Evolutionary conservation across 2,329 filamentous ascomycete species (phyloP), one percentile per base, ranked within the genome.

Genomic region (Xylaria sp.): DNA sequence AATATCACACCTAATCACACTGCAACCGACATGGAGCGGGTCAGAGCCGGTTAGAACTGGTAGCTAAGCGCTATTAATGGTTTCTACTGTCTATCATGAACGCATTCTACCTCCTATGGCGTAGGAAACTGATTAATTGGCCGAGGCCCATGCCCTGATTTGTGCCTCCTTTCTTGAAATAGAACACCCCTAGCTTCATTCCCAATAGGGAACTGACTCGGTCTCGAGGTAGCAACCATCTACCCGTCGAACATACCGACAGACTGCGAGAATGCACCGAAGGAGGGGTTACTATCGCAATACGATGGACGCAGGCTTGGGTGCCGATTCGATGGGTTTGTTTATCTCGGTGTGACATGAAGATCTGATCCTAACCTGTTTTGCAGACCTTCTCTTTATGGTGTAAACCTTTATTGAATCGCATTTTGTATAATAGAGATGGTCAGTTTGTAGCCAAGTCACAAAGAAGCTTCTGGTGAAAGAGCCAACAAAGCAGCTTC

Each of bases 261-360:
- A 71, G 70, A 75, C 55, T 66, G 70, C 76, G 76, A 77, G 73
- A 76, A 75, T 76, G 67, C 69, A 61, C 75, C 76, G 76, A 77
- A 52, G 70, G 75, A 57, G 74, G 75, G 64, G 54, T 57, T 58
- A 31, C 46, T 23, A 55, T 63, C 62, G 31, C 36, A 39, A 62
- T 48, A 23, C n/a, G 25, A 33, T 43, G 48, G 15, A 41, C n/a
- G 49, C 43, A 31, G 25, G 18, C 25, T 46, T 25, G 28, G 54
- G 51, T 65, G 54, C 64, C 46, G 66, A 66, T 67, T 71, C 55
- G 65, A 72, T 28, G 54, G 64, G 51, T 18, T 23, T n/a, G 48
- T 56, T 36, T 63, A 67, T 60, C 39, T 51, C 55, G 28, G 43
- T 54, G 31, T 60, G 46, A 23, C 28, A 3, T 46, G 64, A 39